Evolutionary conservation across 345 rosid species (phyloP), one percentile per base, ranked within the genome.

Genomic region (Syzygium oleosum): DNA sequence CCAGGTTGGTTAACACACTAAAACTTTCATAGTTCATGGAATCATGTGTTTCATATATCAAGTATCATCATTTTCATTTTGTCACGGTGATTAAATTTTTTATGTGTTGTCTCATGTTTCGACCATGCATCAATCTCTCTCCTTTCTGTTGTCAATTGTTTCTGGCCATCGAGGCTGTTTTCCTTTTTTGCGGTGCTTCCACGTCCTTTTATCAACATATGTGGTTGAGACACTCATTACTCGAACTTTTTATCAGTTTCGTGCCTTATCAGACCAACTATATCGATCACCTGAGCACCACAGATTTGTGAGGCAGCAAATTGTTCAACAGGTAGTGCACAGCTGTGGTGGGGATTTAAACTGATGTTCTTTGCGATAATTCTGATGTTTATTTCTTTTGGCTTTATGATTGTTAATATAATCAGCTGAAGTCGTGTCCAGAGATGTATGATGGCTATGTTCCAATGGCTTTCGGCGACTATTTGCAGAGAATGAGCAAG

Each of bases 181-280:
- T 85, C 51, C 19, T 85, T 85, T 38, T 54, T 54, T 2, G 14
- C 1, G 38, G 43, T 54, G 43, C 23, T 84, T 84, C 61, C 85
- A 2, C n/a, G 25, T 38, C 49, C 80, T 73, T 73, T 38, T 73
- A 19, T 73, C 21, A 38, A 38, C 49, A 73, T 19, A 73, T 38
- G 83, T 73, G 49, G 27, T 73, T 38, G 49, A 34, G 83, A 21
- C 14, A 73, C 83, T 73, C 83, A 73, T 21, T 73, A 14, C 83
- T 73, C 3, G 68, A 21, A 88, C 6, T 88, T 90, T 56, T 91
- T 87, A 84, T 54, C 95, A 97, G 99, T 97, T 96, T 88, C 94
- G 98, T 46, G 91, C 99, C 56, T 88, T 96, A 88, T 95, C 98
- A 79, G 99, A 97, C 88, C 99, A 96, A 91, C 95, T 97, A 56